Percentiles rank a stretch among this genome's conserved stretches.
Evolutionary conservation across 2,329 filamentous ascomycete genomes (phyloP).

Genomic region (Ophiostoma pallidulum): DNA sequence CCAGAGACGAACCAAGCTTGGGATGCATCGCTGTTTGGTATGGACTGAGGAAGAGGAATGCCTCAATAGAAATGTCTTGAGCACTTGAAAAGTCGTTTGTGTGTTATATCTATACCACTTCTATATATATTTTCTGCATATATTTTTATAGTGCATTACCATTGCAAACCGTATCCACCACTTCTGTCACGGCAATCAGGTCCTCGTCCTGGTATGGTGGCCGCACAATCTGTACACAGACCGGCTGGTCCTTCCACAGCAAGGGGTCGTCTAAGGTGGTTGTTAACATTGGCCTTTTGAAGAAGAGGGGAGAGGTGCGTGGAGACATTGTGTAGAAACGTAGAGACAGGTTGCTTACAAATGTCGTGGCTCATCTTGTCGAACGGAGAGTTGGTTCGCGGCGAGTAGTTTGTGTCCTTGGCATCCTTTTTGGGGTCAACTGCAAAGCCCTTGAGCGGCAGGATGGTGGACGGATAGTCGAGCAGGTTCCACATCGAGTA

Average conservation of each 20-base stretch:
- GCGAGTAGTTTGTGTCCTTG: not conserved
- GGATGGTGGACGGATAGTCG: constrained; percentile 12
- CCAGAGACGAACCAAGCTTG: not conserved
- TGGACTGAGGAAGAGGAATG: no score
- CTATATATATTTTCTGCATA: no score
- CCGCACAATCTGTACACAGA: constrained; percentile 6
- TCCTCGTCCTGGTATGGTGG: constrained; percentile 10
- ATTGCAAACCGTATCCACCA: constrained; percentile 6
- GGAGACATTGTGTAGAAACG: no score
- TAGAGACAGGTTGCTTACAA: constrained; percentile 1
- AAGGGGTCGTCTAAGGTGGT: constrained; percentile 4
- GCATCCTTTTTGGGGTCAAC: constrained; percentile 1
- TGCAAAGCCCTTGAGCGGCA: constrained; percentile 1
- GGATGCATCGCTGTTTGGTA: constrained; percentile 5
- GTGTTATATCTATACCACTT: no score
- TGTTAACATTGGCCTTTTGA: no score
- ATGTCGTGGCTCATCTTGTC: constrained; percentile 7
- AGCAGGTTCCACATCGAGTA: constrained; percentile 9
- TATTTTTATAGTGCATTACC: not conserved
- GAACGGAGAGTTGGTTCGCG: constrained; percentile 2
- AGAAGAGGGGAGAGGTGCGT: no score
- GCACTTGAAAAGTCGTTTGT: no score
- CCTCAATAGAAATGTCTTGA: no score
- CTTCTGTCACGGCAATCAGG: constrained; percentile 4
- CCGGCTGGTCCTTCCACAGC: constrained; percentile 5